A percentile compares a stretch with the other conserved stretches of the same genome.
Conservation (phyloP, 2,329 filamentous ascomycete genomes). For the Sporothrix euskadiensis region DNA sequence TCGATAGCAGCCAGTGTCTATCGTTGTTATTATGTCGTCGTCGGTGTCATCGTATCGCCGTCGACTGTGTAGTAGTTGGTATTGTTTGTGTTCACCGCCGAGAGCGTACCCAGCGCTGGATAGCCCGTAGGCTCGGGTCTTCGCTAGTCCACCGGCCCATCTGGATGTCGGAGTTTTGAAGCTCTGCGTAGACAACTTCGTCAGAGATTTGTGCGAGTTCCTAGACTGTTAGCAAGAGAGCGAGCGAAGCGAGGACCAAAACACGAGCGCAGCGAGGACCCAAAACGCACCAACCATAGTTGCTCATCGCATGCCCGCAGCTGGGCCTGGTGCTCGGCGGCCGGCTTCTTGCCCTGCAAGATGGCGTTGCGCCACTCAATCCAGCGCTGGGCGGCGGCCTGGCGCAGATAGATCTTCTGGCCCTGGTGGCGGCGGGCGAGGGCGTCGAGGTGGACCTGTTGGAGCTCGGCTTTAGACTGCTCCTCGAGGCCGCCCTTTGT, state of each 20-base stretch:
- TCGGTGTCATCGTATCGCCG: neutral
- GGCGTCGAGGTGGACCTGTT: slow-evolving; percentile 62
- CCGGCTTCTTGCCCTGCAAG: slow-evolving; percentile 53
- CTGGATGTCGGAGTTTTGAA: slow-evolving; percentile 54
- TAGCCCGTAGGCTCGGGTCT: slow-evolving; percentile 58
- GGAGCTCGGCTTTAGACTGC: slow-evolving; percentile 62
- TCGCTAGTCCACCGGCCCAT: slow-evolving; percentile 64
- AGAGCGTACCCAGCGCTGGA: slow-evolving; percentile 60
- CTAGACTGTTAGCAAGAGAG: slow-evolving; percentile 35
- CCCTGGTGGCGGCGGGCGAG: slow-evolving; percentile 62
- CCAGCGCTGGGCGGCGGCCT: slow-evolving; percentile 62
- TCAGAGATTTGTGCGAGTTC: slow-evolving; percentile 61
- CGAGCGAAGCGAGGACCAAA: slow-evolving; percentile 1
- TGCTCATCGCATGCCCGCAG: slow-evolving; percentile 58
- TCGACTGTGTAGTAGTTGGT: neutral
- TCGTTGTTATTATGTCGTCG: slow-evolving; percentile 1
- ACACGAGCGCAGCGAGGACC: neutral
- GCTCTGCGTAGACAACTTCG: slow-evolving; percentile 58
- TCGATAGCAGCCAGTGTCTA: slow-evolving; percentile 8
- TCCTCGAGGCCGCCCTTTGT: slow-evolving; percentile 57
- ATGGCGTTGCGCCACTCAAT: slow-evolving; percentile 55
- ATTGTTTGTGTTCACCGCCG: slow-evolving; percentile 35
- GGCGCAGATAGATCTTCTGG: slow-evolving; percentile 65
- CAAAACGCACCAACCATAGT: slow-evolving; percentile 54
- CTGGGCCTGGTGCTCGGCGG: slow-evolving; percentile 48